Base-by-base conservation (phyloP, 2,329 filamentous ascomycete species). In the Phyllosticta citriasiana region DNA sequence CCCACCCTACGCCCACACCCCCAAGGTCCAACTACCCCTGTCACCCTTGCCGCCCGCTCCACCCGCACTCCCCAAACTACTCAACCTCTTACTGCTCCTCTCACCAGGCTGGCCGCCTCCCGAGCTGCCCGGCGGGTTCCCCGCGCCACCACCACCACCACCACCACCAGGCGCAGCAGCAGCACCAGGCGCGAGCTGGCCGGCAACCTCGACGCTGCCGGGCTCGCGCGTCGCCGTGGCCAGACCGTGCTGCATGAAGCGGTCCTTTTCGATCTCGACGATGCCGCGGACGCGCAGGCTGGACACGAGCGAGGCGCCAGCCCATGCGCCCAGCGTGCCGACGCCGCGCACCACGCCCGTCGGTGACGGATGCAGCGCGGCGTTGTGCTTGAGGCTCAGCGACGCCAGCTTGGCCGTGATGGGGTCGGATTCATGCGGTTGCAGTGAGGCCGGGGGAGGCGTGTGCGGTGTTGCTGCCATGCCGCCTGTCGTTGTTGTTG, bases 281-380 rank as follows among this genome's bases (percentile, higher is more conserved):
- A 89, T 80, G 1, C 88, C 84, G 40, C 84, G 82, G 3, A 90
- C 79, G 61, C 86, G 87, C 62, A 91, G 76, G 65, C 87, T 84
- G 2, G 86, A 82, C 19, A 88, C 75, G 59, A 93, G 69, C 70
- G 88, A 91, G 2, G 85, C 88, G 10, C 89, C 89, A 22, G 83
- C 82, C 88, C 88, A 93, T 1, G 88, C 77, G 0, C 89, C 89
- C 1, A 92, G 74, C 0, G 86, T 85, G 64, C 89, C 84, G 1
- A 91, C 76, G 2, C 82, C 86, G 26, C 88, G 80, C 50, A 91
- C 76, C 27, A 79, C 75, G 2, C 87, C 87, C 50, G 83, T 81
- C 1, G 84, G 69, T 4, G 70, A 63, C 4, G 70, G 73, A 59
- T 2, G 72, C 68, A 0, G 71, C n/a, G 40, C 40, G 4, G 40